These are phyloP conservation scores for Lactarius vividus DNA, from an alignment of 768 basidiomycete species.

Conservation along the genomic window DNA sequence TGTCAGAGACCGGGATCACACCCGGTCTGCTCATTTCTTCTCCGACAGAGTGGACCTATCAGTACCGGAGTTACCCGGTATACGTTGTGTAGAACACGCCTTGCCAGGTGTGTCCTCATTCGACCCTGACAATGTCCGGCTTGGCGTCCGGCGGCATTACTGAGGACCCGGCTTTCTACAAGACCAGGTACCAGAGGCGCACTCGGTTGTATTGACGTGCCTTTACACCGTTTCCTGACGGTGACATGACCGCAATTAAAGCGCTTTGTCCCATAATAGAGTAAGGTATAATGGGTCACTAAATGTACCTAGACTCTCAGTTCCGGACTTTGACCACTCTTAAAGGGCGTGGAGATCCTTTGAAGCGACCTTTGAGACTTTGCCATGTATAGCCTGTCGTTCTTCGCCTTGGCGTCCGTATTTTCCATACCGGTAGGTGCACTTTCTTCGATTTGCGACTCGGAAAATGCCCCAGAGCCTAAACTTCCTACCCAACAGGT, in stretches of 20 bases:
- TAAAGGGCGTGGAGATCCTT: too few species aligned
- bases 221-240: not conserved
- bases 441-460: not conserved
- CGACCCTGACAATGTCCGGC: too few species aligned
- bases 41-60: not conserved
- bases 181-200: not conserved
- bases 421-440: not conserved
- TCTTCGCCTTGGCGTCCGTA: not conserved
- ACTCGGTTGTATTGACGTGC: not conserved
- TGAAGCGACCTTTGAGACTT: not conserved
- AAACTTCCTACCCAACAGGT: not conserved
- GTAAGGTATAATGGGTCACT: too few species aligned
- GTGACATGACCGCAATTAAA: too few species aligned
- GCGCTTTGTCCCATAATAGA: too few species aligned
- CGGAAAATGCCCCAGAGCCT: not conserved
- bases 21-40: not conserved
- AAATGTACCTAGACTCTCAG: too few species aligned
- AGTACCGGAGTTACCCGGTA: too few species aligned
- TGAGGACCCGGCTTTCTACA: not conserved
- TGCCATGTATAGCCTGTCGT: not conserved
- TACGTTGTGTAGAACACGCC: not conserved
- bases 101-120: not conserved
- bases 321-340: too few species aligned
- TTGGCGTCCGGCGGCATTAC: not conserved
- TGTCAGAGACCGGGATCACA: not conserved